A percentile compares a stretch with the other conserved stretches of the same genome.
These are phyloP conservation scores for Breynia disticha DNA, from an alignment of 441 rosid genomes.

Conservation along the genomic window DNA sequence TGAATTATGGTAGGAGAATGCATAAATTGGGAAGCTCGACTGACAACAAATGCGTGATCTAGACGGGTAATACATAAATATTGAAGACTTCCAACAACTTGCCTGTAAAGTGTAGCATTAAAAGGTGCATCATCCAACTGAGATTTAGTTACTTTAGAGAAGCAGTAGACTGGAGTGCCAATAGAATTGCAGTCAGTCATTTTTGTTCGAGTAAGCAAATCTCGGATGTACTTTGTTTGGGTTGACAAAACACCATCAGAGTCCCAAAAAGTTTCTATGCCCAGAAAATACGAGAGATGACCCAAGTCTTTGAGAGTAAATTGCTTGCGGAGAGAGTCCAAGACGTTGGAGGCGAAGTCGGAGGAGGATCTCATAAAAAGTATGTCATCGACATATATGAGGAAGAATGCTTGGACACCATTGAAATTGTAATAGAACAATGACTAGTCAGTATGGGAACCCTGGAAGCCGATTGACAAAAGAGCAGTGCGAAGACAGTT, in stretches of 20 bases:
- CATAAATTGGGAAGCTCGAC: background rate
- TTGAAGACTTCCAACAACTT: background rate
- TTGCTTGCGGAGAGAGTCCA: background rate
- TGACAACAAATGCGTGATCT: background rate
- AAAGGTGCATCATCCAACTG: background rate
- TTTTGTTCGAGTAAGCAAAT: background rate
- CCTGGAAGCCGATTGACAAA: background rate
- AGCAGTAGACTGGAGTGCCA: background rate
- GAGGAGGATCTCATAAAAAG: background rate
- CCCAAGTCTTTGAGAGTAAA: background rate
- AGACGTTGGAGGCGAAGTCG: background rate
- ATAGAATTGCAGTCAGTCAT: background rate
- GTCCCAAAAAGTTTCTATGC: background rate
- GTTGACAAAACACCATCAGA: background rate
- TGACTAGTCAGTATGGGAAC: background rate
- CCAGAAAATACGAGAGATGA: background rate
- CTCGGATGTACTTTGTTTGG: background rate
- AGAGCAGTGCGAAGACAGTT: no score
- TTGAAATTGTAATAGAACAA: no score
- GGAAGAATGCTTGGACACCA: background rate
- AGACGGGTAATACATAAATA: background rate
- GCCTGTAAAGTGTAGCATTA: background rate
- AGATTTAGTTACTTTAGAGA: no score
- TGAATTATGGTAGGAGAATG: background rate
- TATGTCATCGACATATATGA: slow-evolving; percentile 5